Conservation (phyloP, 2,329 filamentous ascomycete genomes). For the Blumeria graminis region DNA sequence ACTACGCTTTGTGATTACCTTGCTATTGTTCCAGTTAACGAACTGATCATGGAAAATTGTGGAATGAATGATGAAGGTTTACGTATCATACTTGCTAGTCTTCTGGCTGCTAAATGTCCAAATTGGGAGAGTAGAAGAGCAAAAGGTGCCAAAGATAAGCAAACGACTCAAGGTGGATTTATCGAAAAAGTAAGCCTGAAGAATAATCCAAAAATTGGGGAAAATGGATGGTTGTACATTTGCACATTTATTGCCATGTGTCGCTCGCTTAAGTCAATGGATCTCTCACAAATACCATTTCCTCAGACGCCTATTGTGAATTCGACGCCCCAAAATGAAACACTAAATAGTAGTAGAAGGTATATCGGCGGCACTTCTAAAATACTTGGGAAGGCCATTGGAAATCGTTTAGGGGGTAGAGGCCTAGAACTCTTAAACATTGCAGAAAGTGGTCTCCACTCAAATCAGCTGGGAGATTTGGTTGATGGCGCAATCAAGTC, state of each 20-base stretch:
- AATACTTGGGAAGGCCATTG: conserved; percentile 51
- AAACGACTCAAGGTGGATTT: conserved; percentile 31
- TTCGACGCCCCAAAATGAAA: conserved; percentile 4
- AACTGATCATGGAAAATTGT: conserved; percentile 68
- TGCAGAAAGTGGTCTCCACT: conserved; percentile 50
- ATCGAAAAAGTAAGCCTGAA: conserved; percentile 74
- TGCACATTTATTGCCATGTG: conserved; percentile 80
- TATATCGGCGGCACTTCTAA: conserved; percentile 22
- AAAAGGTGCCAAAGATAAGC: conserved; percentile 8
- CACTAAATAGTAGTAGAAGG: conserved; percentile 6
- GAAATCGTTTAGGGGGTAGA: conserved; percentile 49
- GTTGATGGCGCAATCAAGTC: conserved; percentile 65
- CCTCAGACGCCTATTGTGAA: conserved; percentile 21
- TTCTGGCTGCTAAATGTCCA: conserved; percentile 54
- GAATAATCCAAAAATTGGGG: conserved; percentile 64
- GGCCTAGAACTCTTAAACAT: conserved; percentile 64
- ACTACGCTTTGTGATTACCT: conserved; percentile 81
- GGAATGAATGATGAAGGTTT: conserved; percentile 71
- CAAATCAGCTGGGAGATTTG: conserved; percentile 46
- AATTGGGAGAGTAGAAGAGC: conserved; percentile 18
- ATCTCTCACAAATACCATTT: conserved; percentile 67
- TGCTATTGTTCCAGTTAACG: conserved; percentile 73
- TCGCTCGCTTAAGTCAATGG: conserved; percentile 60
- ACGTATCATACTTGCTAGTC: conserved; percentile 61
- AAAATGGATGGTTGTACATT: conserved; percentile 78